A percentile compares a stretch with the other conserved stretches of the same genome.
Conservation (phyloP, 129 eudicot genomes). For the Mikania micrantha region DNA sequence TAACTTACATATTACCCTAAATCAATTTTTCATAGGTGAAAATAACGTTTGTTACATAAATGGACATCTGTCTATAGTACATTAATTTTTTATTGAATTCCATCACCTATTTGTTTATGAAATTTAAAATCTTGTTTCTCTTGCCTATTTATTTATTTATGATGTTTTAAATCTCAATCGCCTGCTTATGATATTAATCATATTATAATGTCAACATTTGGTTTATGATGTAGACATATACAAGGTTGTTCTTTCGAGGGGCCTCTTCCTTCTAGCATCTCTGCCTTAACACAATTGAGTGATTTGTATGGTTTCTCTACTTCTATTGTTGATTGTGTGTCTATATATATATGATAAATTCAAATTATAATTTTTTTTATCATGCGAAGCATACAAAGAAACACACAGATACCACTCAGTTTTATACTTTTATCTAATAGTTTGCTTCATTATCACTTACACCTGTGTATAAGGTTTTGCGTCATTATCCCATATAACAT, state of each 20-base stretch:
- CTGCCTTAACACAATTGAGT: constrained; percentile 45
- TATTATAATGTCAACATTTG: too few species aligned
- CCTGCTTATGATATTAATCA: neutral
- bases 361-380: too few species aligned
- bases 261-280: constrained; percentile 69
- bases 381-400: too few species aligned
- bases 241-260: constrained; percentile 79
- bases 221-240: constrained; percentile 51
- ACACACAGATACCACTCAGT: too few species aligned
- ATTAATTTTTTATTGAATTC: neutral
- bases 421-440: too few species aligned
- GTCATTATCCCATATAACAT: too few species aligned
- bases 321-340: too few species aligned
- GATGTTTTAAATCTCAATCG: neutral
- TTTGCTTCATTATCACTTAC: too few species aligned
- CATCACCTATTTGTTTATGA: too few species aligned
- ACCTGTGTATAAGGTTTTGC: too few species aligned
- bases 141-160: neutral
- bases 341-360: too few species aligned
- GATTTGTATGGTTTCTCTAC: constrained; percentile 38
- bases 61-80: neutral
- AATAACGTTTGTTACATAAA: neutral
- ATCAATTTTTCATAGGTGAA: neutral
- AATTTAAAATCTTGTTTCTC: too few species aligned
- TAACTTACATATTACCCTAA: neutral